Conservation (phyloP, 2,329 filamentous ascomycete species). For the Cladophialophora yegresii region DNA sequence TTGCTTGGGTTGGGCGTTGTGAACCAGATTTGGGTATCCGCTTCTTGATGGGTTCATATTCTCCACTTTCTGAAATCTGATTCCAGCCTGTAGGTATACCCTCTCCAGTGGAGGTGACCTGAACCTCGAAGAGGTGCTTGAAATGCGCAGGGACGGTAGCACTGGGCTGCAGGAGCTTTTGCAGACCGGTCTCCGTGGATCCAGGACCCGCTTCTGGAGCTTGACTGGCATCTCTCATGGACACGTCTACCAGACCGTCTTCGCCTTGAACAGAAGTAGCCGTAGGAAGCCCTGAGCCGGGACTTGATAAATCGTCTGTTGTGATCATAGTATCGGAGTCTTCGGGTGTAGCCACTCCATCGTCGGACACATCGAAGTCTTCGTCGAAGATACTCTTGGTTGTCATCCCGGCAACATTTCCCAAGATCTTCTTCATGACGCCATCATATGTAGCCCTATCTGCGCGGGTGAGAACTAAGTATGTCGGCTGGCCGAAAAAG, state of each 20-base stretch:
- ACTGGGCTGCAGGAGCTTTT: slow-evolving; percentile 49
- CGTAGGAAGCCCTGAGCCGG: slow-evolving; percentile 66
- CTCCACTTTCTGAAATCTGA: slow-evolving; percentile 44
- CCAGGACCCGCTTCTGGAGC: slow-evolving; percentile 34
- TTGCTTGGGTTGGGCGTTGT: slow-evolving; percentile 38
- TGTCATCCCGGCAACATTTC: slow-evolving; percentile 73
- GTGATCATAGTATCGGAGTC: slow-evolving; percentile 71
- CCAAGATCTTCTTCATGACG: slow-evolving; percentile 78
- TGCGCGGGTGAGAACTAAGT: slow-evolving; percentile 72
- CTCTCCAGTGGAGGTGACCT: slow-evolving; percentile 62
- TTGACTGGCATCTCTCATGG: slow-evolving; percentile 68
- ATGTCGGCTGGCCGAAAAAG: slow-evolving; percentile 53
- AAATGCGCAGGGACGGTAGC: slow-evolving; percentile 63
- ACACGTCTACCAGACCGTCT: slow-evolving; percentile 86
- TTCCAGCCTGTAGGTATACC: slow-evolving; percentile 71
- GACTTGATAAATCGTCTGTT: slow-evolving; percentile 63
- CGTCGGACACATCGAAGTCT: slow-evolving; percentile 53
- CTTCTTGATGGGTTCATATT: slow-evolving; percentile 29
- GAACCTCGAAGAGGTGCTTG: slow-evolving; percentile 75
- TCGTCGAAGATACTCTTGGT: slow-evolving; percentile 64
- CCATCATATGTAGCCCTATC: slow-evolving; percentile 69
- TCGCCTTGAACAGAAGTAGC: slow-evolving; percentile 82
- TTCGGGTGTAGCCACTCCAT: slow-evolving; percentile 45
- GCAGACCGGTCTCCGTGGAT: slow-evolving; percentile 40
- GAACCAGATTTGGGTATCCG: slow-evolving; percentile 28